Conservation (phyloP, 2,329 filamentous ascomycete genomes). For the Colletotrichum sp. region DNA sequence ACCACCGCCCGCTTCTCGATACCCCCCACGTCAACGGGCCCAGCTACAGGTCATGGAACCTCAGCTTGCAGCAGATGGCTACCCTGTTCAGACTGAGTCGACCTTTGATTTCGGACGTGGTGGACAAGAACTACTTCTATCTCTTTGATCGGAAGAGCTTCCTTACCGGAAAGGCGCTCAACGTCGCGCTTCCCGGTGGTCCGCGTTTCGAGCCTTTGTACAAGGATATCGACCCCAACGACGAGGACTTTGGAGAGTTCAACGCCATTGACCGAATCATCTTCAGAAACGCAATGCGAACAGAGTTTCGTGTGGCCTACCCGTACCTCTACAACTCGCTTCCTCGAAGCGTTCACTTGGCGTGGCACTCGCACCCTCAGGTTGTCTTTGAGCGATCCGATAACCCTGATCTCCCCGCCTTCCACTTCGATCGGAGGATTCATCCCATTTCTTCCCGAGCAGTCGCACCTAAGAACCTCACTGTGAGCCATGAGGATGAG, state of each 20-base stretch:
- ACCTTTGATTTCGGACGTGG: slow-evolving; percentile 87
- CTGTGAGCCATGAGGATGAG: slow-evolving; percentile 89
- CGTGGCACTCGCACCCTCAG: slow-evolving; percentile 94
- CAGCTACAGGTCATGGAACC: slow-evolving; percentile 96
- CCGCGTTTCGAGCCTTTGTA: slow-evolving; percentile 96
- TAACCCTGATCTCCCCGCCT: slow-evolving; percentile 88
- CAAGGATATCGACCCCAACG: slow-evolving; percentile 98
- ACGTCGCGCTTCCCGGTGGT: slow-evolving; percentile 96
- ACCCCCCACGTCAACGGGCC: slow-evolving; percentile 94
- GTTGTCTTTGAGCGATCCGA: slow-evolving; percentile 89
- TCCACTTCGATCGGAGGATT: slow-evolving; percentile 97
- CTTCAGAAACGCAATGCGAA: slow-evolving; percentile 92
- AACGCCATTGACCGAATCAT: slow-evolving; percentile 99
- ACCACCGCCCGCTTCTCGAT: slow-evolving; percentile 88
- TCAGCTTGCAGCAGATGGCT: slow-evolving; percentile 93
- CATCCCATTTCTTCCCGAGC: slow-evolving; percentile 97
- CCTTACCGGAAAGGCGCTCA: slow-evolving; percentile 93
- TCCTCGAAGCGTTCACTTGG: slow-evolving; percentile 89
- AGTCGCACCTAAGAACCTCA: slow-evolving; percentile 93
- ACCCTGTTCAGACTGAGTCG: slow-evolving; percentile 91
- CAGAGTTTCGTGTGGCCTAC: slow-evolving; percentile 93
- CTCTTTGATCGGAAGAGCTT: slow-evolving; percentile 97
- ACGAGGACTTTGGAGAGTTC: slow-evolving; percentile 99
- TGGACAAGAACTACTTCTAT: slow-evolving; percentile 97
- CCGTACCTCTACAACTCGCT: slow-evolving; percentile 97